A percentile compares a stretch with the other conserved stretches of the same genome.
Evolutionary conservation across 768 basidiomycete genomes (phyloP).

Genomic region (Lentinus brumalis): DNA sequence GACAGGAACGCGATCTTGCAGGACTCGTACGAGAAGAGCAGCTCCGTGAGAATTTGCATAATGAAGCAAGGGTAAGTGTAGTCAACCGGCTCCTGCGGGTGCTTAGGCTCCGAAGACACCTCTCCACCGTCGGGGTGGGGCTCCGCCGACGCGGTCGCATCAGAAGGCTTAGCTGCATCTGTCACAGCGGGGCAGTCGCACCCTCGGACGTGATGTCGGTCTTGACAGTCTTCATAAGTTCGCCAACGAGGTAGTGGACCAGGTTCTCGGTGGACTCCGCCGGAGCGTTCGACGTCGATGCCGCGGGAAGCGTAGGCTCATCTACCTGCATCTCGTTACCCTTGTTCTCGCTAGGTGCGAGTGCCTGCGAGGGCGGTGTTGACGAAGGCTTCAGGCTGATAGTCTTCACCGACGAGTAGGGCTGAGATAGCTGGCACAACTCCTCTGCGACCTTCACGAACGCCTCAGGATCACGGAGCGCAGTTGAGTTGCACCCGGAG

Average conservation of each 20-base stretch:
- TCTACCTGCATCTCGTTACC: constrained; percentile 65
- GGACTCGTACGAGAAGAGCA: constrained; percentile 88
- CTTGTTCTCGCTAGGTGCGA: constrained; percentile 17
- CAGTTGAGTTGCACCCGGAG: constrained; percentile 74
- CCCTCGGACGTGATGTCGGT: constrained; percentile 31
- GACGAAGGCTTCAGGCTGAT: constrained; percentile 28
- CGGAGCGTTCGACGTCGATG: constrained; percentile 12
- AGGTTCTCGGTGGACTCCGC: constrained; percentile 56
- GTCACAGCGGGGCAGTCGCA: neutral
- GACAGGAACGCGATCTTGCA: constrained; percentile 90
- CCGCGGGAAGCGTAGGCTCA: constrained; percentile 7
- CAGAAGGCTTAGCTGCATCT: constrained; percentile 2
- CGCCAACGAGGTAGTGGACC: constrained; percentile 70
- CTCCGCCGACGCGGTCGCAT: neutral
- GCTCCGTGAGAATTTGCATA: constrained; percentile 90
- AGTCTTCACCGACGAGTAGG: constrained; percentile 41
- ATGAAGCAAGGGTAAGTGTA: constrained; percentile 74
- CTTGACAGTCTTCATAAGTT: constrained; percentile 65
- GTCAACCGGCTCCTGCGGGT: constrained; percentile 24
- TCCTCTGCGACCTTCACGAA: constrained; percentile 77
- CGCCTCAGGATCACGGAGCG: constrained; percentile 72
- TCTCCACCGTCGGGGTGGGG: neutral
- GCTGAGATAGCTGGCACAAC: constrained; percentile 71
- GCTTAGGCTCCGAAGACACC: neutral
- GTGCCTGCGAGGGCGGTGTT: neutral